Conservation (phyloP, 2,329 filamentous ascomycete species). For the Trichophyton benhamiae region DNA sequence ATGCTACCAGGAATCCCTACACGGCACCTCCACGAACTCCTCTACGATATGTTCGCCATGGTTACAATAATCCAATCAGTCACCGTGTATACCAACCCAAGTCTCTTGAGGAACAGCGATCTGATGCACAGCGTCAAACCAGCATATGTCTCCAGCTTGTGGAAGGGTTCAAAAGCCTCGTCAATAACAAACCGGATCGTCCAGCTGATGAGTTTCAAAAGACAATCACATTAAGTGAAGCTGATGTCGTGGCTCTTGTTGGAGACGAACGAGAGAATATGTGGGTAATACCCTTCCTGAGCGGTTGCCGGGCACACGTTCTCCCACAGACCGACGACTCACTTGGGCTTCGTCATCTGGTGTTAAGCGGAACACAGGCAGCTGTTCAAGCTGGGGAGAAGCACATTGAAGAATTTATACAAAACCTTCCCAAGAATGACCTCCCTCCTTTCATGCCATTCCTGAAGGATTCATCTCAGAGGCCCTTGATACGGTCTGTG, state of each 20-base stretch:
- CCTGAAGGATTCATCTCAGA: neutral
- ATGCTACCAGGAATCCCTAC: neutral
- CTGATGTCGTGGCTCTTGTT: constrained; percentile 23
- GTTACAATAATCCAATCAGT: neutral
- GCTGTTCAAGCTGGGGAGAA: constrained; percentile 23
- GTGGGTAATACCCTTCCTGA: constrained; percentile 23
- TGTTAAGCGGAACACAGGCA: constrained; percentile 25
- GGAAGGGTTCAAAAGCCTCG: neutral
- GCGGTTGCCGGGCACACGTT: constrained; percentile 30
- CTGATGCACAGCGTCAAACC: neutral
- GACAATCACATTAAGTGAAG: constrained; percentile 25
- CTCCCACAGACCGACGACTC: constrained; percentile 18
- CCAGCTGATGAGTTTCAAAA: constrained; percentile 16
- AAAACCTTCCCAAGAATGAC: neutral
- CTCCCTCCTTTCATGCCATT: neutral
- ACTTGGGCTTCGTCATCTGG: constrained; percentile 24
- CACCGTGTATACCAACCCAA: neutral
- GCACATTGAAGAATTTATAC: constrained; percentile 14
- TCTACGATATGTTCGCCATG: neutral
- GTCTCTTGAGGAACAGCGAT: neutral
- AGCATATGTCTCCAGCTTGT: neutral
- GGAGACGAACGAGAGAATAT: constrained; percentile 28
- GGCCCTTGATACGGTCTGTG: constrained; percentile 7
- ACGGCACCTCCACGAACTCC: neutral
- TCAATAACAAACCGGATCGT: neutral